These are phyloP conservation scores for Lecanosticta acicola DNA, from an alignment of 2,329 filamentous ascomycete genomes.

Conservation along the genomic window DNA sequence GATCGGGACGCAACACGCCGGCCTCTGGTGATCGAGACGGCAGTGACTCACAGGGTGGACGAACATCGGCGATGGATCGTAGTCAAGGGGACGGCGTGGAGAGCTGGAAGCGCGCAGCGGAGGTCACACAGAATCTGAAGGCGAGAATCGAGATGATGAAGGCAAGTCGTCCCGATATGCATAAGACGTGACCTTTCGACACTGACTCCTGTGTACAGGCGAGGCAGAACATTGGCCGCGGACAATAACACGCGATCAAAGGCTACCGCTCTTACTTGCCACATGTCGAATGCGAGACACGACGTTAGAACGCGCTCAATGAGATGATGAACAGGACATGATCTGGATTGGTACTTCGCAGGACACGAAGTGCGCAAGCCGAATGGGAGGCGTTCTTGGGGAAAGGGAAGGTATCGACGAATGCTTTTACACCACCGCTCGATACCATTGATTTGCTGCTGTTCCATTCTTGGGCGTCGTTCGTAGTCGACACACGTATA, in stretches of 20 bases:
- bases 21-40: conserved; percentile 9
- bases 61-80: conserved; percentile 8
- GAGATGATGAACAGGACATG: not conserved
- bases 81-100: conserved; percentile 57
- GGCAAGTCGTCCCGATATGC: conserved; percentile 40
- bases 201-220: conserved; percentile 7
- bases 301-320: conserved; percentile 1
- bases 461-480: not conserved
- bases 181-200: not conserved
- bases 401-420: not conserved
- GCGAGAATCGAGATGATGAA: conserved; percentile 99
- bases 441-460: conserved; percentile 4
- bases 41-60: conserved; percentile 2
- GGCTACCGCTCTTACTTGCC: not conserved
- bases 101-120: conserved; percentile 94
- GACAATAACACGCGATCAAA: conserved; percentile 7
- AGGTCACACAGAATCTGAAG: conserved; percentile 96
- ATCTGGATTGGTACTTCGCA: not conserved
- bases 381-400: not conserved
- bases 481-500: not conserved
- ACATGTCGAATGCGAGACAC: not conserved
- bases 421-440: not conserved
- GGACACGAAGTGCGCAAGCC: not conserved
- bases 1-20: conserved; percentile 46
- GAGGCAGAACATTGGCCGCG: conserved; percentile 14